A percentile compares a stretch with the other conserved stretches of the same genome.
Conservation (phyloP, 2,329 filamentous ascomycete species). For the Lachnellula suecica region DNA sequence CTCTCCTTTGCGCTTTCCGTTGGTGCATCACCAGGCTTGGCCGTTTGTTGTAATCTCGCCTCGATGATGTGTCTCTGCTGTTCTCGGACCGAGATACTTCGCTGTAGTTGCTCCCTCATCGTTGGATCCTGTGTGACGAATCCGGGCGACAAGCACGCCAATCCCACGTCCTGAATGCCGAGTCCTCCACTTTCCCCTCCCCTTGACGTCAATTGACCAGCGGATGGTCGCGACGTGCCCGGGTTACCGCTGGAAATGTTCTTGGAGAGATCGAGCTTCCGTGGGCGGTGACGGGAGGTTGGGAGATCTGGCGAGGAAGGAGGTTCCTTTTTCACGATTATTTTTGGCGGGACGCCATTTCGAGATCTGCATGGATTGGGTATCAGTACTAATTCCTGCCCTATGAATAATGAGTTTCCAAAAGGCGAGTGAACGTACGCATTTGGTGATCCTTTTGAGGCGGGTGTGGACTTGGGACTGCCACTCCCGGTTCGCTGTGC, state of each 20-base stretch:
- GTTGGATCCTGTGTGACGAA: conserved; percentile 96
- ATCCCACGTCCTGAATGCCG: conserved; percentile 86
- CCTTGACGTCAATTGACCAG: conserved; percentile 68
- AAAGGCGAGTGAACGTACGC: conserved; percentile 47
- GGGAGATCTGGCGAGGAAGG: conserved; percentile 81
- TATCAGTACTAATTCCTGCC: conserved; percentile 16
- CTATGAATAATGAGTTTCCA: conserved; percentile 12
- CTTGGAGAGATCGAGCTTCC: conserved; percentile 76
- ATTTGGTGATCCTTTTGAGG: conserved; percentile 57
- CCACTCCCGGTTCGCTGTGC: conserved; percentile 51
- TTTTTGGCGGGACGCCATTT: conserved; percentile 64
- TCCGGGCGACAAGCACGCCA: conserved; percentile 91
- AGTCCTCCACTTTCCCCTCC: conserved; percentile 61
- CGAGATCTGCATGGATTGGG: conserved; percentile 44
- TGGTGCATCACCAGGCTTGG: conserved; percentile 72
- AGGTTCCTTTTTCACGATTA: conserved; percentile 96
- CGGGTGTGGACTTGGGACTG: conserved; percentile 49
- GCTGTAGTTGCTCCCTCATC: conserved; percentile 92
- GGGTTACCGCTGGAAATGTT: conserved; percentile 50
- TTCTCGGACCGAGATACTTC: conserved; percentile 89
- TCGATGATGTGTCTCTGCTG: conserved; percentile 96
- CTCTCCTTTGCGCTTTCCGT: conserved; percentile 55
- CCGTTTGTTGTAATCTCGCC: conserved; percentile 82
- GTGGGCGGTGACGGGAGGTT: conserved; percentile 71
- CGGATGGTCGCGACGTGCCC: conserved; percentile 66